phyloP scores from a whole-genome alignment of 106 monocot genomes.

The Platanthera zijinensis region DNA sequence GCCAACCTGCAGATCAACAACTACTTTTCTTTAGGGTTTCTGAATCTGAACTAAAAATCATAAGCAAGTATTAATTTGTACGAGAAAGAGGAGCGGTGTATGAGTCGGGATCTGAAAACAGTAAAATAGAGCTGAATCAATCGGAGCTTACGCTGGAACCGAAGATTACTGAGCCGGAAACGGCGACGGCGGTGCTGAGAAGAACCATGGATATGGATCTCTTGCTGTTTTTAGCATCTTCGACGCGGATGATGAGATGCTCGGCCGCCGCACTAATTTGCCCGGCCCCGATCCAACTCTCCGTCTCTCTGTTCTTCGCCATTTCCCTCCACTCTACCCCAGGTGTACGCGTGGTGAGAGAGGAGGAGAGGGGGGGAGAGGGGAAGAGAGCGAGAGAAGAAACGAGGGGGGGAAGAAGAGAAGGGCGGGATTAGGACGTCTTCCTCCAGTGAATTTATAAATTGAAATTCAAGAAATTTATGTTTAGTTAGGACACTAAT shows the following conservation, averaged over 20 bases:
- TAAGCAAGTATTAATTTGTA: no score
- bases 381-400: neutral
- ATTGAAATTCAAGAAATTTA: neutral
- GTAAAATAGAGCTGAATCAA: neutral
- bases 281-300: neutral
- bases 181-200: neutral
- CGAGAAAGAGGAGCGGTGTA: no score
- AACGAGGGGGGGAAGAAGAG: neutral
- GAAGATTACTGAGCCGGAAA: conserved; percentile 9
- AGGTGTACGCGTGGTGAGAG: neutral
- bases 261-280: neutral
- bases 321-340: neutral
- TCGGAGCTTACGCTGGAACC: conserved; percentile 4
- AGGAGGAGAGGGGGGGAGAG: neutral
- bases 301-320: neutral
- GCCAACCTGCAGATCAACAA: conserved; percentile 28
- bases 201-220: conserved; percentile 10
- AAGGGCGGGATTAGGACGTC: neutral
- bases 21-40: neutral
- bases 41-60: neutral
- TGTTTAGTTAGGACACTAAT: no score
- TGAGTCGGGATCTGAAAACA: neutral
- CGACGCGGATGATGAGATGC: neutral
- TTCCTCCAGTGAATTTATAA: neutral
- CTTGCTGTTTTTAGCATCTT: neutral